phyloP scores from a whole-genome alignment of 345 rosid species.

The Aquilaria yunnanensis region DNA sequence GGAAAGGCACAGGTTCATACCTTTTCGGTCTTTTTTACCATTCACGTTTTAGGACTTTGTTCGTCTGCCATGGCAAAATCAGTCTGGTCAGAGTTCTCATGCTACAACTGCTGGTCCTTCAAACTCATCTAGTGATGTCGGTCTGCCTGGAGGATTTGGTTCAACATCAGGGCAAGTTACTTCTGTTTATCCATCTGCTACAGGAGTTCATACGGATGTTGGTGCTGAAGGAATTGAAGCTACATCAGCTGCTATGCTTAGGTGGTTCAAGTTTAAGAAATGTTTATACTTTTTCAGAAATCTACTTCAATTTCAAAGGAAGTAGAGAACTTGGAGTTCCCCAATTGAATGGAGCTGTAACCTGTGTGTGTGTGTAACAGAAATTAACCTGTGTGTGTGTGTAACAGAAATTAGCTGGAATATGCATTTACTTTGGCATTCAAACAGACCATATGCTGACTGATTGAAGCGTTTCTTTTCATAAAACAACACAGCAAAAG shows the following conservation, averaged over 20 bases:
- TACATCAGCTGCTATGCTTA: conserved; percentile 41
- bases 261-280: conserved; percentile 28
- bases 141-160: conserved; percentile 40
- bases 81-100: conserved; percentile 61
- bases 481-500: too few species aligned
- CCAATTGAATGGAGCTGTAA: too few species aligned
- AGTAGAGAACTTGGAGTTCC: too few species aligned
- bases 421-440: too few species aligned
- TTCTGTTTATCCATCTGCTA: conserved; percentile 40
- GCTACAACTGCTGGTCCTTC: conserved; percentile 44
- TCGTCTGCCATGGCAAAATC: conserved; percentile 96
- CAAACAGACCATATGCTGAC: too few species aligned
- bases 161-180: conserved; percentile 45
- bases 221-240: conserved; percentile 54
- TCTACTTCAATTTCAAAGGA: not conserved
- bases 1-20: conserved; percentile 10
- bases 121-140: conserved; percentile 46
- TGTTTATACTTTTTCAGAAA: not conserved
- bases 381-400: too few species aligned
- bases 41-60: conserved; percentile 69
- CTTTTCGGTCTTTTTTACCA: not conserved
- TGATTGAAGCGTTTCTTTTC: too few species aligned
- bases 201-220: conserved; percentile 54
- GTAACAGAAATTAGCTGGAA: too few species aligned
- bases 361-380: too few species aligned